phyloP scores from a whole-genome alignment of 148 eudicot species.

The Pouteria glomerata region DNA sequence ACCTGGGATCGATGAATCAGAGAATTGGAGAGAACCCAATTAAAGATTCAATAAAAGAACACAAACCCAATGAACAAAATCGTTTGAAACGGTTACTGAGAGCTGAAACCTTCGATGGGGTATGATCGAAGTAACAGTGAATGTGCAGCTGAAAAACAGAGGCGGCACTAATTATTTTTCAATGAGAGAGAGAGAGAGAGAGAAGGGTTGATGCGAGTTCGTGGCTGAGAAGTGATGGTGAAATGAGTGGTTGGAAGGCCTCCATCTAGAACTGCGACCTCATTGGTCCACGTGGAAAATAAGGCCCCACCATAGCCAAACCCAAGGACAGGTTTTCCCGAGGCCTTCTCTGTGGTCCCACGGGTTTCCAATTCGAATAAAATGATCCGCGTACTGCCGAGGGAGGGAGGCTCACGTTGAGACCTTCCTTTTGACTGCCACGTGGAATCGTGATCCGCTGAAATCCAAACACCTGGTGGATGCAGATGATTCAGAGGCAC shows the following conservation, averaged over 20 bases:
- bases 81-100: not conserved
- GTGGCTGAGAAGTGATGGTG: constrained; percentile 21
- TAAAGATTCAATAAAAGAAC: not conserved
- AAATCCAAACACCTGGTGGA: too few species aligned
- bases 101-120: not conserved
- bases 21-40: not conserved
- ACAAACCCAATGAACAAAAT: not conserved
- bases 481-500: too few species aligned
- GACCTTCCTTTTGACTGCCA: too few species aligned
- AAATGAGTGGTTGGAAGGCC: constrained; percentile 24
- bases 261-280: constrained; percentile 17
- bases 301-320: not conserved
- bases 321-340: not conserved
- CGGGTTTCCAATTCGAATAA: too few species aligned
- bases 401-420: too few species aligned
- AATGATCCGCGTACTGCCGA: too few species aligned
- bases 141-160: not conserved
- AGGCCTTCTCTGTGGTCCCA: too few species aligned
- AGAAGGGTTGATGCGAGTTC: constrained; percentile 8
- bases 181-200: not conserved
- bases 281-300: constrained; percentile 19
- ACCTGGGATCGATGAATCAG: constrained; percentile 1
- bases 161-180: not conserved
- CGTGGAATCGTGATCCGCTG: too few species aligned
- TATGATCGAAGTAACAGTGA: not conserved